These are phyloP conservation scores for Thalassiosira profunda DNA, from an alignment of 108 stramenopile genomes.

Conservation along the genomic window DNA sequence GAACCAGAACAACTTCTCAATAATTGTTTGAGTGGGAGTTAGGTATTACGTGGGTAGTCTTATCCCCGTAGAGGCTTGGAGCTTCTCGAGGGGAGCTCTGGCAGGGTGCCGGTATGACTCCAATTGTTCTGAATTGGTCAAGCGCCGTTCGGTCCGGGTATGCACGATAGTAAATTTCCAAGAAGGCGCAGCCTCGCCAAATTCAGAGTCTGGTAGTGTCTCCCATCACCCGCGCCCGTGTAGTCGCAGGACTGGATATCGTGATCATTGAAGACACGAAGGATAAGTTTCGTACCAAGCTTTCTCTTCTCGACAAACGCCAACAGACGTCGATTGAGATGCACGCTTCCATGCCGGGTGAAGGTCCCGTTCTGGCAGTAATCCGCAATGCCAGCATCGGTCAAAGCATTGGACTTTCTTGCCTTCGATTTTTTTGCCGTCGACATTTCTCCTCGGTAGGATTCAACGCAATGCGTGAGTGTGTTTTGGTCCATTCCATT, in stretches of 20 bases:
- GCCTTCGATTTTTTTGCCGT: background rate
- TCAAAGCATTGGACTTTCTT: too few species aligned
- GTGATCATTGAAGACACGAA: background rate
- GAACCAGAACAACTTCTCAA: too few species aligned
- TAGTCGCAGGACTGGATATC: slow-evolving; percentile 3
- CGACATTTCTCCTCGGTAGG: too few species aligned
- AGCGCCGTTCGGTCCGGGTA: too few species aligned
- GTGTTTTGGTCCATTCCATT: too few species aligned
- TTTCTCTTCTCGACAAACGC: background rate
- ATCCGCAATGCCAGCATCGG: background rate
- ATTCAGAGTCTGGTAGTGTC: background rate
- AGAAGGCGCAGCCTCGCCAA: background rate
- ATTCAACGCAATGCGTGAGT: too few species aligned
- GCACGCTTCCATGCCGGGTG: background rate
- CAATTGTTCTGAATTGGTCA: too few species aligned
- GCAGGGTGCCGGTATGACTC: too few species aligned
- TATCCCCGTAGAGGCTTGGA: too few species aligned
- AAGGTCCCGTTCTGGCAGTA: background rate
- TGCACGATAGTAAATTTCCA: background rate
- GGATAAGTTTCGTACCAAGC: background rate
- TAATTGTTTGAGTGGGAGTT: too few species aligned
- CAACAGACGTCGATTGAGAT: background rate
- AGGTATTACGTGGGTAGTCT: too few species aligned
- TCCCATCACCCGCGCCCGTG: background rate
- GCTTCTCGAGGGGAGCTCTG: too few species aligned